These are phyloP conservation scores for Nissolia schottii DNA, from an alignment of 306 rosid species.

Conservation along the genomic window DNA sequence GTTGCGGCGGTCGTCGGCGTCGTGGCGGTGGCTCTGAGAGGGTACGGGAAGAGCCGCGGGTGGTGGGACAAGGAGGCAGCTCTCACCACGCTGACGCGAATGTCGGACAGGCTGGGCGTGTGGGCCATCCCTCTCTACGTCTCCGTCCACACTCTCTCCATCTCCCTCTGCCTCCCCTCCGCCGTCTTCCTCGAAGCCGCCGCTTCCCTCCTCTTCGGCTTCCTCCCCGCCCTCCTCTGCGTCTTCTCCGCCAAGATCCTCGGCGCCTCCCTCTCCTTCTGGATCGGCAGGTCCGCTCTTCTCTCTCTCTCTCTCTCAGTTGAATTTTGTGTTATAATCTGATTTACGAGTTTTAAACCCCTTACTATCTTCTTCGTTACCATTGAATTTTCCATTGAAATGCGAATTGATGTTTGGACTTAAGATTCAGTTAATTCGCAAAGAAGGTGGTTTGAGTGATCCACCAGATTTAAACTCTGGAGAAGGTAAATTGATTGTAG, in stretches of 20 bases:
- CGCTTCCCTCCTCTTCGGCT: slow-evolving; percentile 80
- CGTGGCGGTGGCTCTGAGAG: slow-evolving; percentile 28
- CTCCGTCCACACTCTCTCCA: slow-evolving; percentile 57
- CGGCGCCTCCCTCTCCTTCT: slow-evolving; percentile 86
- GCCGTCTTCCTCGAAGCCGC: slow-evolving; percentile 85
- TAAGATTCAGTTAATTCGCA: no score
- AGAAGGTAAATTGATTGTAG: no score
- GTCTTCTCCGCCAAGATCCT: slow-evolving; percentile 89
- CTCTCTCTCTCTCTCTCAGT: not conserved
- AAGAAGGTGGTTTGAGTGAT: no score
- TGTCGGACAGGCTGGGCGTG: slow-evolving; percentile 60
- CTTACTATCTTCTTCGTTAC: no score
- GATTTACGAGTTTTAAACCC: no score
- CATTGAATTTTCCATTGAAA: no score
- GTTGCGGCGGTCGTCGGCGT: slow-evolving; percentile 38
- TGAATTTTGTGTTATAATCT: not conserved
- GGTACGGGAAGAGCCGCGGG: slow-evolving; percentile 23
- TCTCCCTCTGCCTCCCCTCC: slow-evolving; percentile 79
- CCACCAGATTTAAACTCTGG: no score
- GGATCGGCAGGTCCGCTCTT: slow-evolving; percentile 63
- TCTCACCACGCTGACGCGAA: slow-evolving; percentile 26
- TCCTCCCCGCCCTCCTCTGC: slow-evolving; percentile 61
- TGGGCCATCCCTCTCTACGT: slow-evolving; percentile 89
- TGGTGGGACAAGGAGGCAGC: slow-evolving; percentile 58
- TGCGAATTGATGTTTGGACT: no score